Percentiles rank a stretch among this genome's conserved stretches.
Conservation (phyloP, 345 rosid species). For the Alliaria petiolata region DNA sequence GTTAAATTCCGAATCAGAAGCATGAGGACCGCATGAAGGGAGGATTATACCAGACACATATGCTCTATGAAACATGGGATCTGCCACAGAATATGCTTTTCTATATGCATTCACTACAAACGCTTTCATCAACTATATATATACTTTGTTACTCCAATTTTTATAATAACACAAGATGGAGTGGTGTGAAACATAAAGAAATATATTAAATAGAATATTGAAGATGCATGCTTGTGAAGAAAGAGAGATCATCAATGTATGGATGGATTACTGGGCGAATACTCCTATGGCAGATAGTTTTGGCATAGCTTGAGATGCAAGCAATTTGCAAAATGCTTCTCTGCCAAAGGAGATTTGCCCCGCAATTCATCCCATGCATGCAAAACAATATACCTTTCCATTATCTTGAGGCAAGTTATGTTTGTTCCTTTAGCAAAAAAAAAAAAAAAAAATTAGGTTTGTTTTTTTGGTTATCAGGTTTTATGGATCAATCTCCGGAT, state of each 20-base stretch:
- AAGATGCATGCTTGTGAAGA: slow-evolving; percentile 8
- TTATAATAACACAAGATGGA: slow-evolving; percentile 5
- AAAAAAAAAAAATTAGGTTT: too few species aligned
- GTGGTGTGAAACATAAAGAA: background rate
- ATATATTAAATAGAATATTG: background rate
- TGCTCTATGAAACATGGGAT: slow-evolving; percentile 24
- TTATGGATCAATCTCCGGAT: background rate
- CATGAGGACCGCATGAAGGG: slow-evolving; percentile 17
- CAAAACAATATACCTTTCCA: background rate
- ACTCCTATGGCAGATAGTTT: slow-evolving; percentile 25
- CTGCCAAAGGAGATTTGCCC: slow-evolving; percentile 36
- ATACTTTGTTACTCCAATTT: background rate
- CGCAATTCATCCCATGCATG: slow-evolving; percentile 26
- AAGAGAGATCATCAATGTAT: slow-evolving; percentile 5
- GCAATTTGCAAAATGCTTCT: background rate
- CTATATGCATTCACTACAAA: background rate
- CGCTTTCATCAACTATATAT: slow-evolving; percentile 13
- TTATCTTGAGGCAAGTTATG: background rate
- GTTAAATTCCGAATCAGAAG: slow-evolving; percentile 7
- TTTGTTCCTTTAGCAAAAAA: too few species aligned
- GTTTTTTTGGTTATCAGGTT: too few species aligned
- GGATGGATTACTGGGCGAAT: slow-evolving; percentile 27
- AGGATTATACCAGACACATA: slow-evolving; percentile 26
- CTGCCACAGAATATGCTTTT: slow-evolving; percentile 24
- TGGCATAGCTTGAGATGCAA: slow-evolving; percentile 6